Base-by-base conservation (phyloP, 192 early-diverging fungal genomes). In the Coemansia sp. region DNA sequence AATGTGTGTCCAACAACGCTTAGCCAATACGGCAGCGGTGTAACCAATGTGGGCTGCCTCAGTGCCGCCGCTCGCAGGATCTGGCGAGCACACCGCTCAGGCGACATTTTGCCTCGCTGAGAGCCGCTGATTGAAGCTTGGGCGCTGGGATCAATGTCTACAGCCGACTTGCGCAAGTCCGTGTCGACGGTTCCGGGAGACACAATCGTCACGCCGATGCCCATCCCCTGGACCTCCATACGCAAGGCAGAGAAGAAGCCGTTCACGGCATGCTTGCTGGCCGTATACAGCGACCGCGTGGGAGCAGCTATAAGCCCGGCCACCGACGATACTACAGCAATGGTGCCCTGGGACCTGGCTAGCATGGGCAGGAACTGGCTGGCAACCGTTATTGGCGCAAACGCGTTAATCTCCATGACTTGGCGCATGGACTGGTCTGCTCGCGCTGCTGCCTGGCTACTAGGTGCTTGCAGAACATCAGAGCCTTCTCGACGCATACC, bases 171-270 rank as follows among this genome's bases (percentile, higher is more conserved):
- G 14, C 90, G 62, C 41, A 92, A 62, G 6, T 85, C 84, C 0
- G 90, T 92, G n/a, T 69, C 83, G 3, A 92, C 90, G 0, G 88
- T 88, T 1, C 85, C 90, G 10, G 90, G 90, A 54, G 84, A 84
- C 0, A 81, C 83, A 3, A 90, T 61, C 11, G 82, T 83, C 5
- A 94, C 80, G 26, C 81, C 74, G 8, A 90, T 80, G 14, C 84
- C 84, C 7, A 80, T 71, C 11, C 49, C 50, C 10, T 15, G 44
- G 4, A 91, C 62, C 60, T 94, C 92, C 60, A 92, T 90, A 1
- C 92, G 81, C 30, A 94, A 57, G 5, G 90, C 76, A 40, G 83
- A 79, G 78, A 94, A 92, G 67, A 88, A 94, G 0, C 90, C 92
- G 21, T 85, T 84, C 3, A 90, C 69, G 0, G 92, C 92, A 56